phyloP scores from a whole-genome alignment of 805 yeast genomes.

The Candida boidinii region DNA sequence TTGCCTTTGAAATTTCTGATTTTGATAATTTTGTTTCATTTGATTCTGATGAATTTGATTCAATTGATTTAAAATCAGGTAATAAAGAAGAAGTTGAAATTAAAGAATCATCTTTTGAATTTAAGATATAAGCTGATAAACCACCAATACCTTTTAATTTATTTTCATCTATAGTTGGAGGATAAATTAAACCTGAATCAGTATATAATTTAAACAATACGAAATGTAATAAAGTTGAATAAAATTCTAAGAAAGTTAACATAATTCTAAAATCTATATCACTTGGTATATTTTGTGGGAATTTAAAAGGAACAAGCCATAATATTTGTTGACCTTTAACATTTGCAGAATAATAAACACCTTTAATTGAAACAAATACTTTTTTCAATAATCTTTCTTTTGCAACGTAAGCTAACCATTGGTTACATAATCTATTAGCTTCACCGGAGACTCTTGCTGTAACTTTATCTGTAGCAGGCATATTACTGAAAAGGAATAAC shows the following conservation, averaged over 20 bases:
- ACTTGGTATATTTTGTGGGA: slow-evolving; percentile 89
- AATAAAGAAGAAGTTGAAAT: slow-evolving; percentile 26
- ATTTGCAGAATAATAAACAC: slow-evolving; percentile 89
- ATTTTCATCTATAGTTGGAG: slow-evolving; percentile 71
- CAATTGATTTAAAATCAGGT: slow-evolving; percentile 21
- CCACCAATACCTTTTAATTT: slow-evolving; percentile 88
- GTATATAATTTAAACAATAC: slow-evolving; percentile 78
- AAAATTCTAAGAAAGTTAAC: slow-evolving; percentile 94
- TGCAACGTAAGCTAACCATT: slow-evolving; percentile 93
- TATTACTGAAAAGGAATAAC: slow-evolving; percentile 86
- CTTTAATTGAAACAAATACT: slow-evolving; percentile 93
- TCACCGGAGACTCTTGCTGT: slow-evolving; percentile 76
- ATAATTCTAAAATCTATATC: slow-evolving; percentile 95
- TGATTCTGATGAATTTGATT: slow-evolving; percentile 14
- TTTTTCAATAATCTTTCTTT: slow-evolving; percentile 74
- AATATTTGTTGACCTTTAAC: slow-evolving; percentile 87
- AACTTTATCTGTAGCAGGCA: slow-evolving; percentile 88
- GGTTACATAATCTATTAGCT: slow-evolving; percentile 80
- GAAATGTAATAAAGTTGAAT: slow-evolving; percentile 85
- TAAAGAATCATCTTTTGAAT: slow-evolving; percentile 33
- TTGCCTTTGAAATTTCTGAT: slow-evolving; percentile 38
- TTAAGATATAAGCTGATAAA: slow-evolving; percentile 71
- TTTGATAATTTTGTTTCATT: slow-evolving; percentile 30
- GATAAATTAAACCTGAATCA: slow-evolving; percentile 80
- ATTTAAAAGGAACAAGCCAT: slow-evolving; percentile 96